Conservation (phyloP, 2,329 filamentous ascomycete species). For the Exophiala sideris region DNA sequence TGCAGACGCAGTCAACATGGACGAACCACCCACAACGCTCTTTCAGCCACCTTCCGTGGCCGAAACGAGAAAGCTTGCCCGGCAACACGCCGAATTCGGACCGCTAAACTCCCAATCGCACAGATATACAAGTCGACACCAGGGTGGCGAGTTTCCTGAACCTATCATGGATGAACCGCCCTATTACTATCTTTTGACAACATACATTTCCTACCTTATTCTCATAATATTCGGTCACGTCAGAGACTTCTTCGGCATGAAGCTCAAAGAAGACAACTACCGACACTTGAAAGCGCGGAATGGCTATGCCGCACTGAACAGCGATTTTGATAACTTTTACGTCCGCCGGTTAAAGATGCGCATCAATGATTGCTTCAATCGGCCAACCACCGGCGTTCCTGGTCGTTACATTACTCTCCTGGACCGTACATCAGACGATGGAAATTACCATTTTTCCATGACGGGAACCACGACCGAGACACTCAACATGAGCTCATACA, state of each 20-base stretch:
- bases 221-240: conserved; percentile 94
- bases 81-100: conserved; percentile 85
- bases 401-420: conserved; percentile 90
- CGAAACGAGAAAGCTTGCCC: conserved; percentile 71
- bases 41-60: conserved; percentile 85
- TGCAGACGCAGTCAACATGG: conserved; percentile 69
- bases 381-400: conserved; percentile 87
- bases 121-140: conserved; percentile 83
- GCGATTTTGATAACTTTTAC: conserved; percentile 99
- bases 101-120: conserved; percentile 77
- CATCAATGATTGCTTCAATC: conserved; percentile 94
- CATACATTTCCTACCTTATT: conserved; percentile 96
- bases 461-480: conserved; percentile 91
- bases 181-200: conserved; percentile 95
- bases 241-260: conserved; percentile 95
- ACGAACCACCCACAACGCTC: conserved; percentile 72
- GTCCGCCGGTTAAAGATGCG: conserved; percentile 86
- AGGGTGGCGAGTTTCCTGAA: conserved; percentile 72
- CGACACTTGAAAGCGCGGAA: conserved; percentile 76
- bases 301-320: conserved; percentile 92
- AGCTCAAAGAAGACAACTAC: conserved; percentile 85
- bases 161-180: conserved; percentile 93
- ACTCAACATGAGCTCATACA: conserved; percentile 98
- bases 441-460: conserved; percentile 84
- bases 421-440: conserved; percentile 85